These are phyloP conservation scores for Trametes cubensis DNA, from an alignment of 768 basidiomycete genomes.

Conservation along the genomic window DNA sequence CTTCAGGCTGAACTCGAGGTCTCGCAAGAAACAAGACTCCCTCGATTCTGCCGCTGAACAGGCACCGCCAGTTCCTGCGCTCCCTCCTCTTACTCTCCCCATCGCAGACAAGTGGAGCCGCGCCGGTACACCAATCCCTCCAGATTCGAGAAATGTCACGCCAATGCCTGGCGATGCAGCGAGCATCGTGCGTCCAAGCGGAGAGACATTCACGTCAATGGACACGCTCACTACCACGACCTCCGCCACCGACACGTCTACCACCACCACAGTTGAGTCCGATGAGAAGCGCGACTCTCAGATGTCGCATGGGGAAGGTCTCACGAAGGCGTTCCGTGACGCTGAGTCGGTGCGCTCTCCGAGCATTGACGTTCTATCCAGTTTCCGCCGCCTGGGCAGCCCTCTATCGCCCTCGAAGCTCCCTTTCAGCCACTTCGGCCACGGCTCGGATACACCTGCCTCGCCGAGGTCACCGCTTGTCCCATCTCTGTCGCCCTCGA, in stretches of 20 bases:
- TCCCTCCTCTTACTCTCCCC: slow-evolving; percentile 20
- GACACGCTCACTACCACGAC: slow-evolving; percentile 11
- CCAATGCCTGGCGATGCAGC: slow-evolving; percentile 14
- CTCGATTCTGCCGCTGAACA: slow-evolving; percentile 13
- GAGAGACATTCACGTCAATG: slow-evolving; percentile 15
- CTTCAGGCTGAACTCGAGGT: slow-evolving; percentile 31
- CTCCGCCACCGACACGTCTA: slow-evolving; percentile 9
- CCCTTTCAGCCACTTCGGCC: slow-evolving; percentile 5
- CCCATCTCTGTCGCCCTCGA: slow-evolving; percentile 13
- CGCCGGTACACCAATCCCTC: slow-evolving; percentile 11
- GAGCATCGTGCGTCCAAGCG: slow-evolving; percentile 17
- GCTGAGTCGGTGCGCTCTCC: slow-evolving; percentile 32
- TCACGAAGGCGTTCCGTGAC: slow-evolving; percentile 31
- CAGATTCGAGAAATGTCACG: slow-evolving; percentile 20
- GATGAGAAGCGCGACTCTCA: slow-evolving; percentile 19
- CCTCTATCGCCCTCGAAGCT: slow-evolving; percentile 13
- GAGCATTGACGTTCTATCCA: slow-evolving; percentile 31
- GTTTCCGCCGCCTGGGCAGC: slow-evolving; percentile 27
- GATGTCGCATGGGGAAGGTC: slow-evolving; percentile 17
- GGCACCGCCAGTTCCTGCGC: slow-evolving; percentile 25
- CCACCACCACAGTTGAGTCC: slow-evolving; percentile 15
- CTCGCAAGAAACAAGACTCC: slow-evolving; percentile 26
- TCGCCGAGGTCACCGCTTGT: slow-evolving; percentile 16
- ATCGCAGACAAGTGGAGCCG: slow-evolving; percentile 26
- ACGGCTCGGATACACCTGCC: slow-evolving; percentile 1